A percentile compares a stretch with the other conserved stretches of the same genome.
These are phyloP conservation scores for Remersonia thermophila DNA, from an alignment of 2,329 filamentous ascomycete genomes.

Conservation along the genomic window DNA sequence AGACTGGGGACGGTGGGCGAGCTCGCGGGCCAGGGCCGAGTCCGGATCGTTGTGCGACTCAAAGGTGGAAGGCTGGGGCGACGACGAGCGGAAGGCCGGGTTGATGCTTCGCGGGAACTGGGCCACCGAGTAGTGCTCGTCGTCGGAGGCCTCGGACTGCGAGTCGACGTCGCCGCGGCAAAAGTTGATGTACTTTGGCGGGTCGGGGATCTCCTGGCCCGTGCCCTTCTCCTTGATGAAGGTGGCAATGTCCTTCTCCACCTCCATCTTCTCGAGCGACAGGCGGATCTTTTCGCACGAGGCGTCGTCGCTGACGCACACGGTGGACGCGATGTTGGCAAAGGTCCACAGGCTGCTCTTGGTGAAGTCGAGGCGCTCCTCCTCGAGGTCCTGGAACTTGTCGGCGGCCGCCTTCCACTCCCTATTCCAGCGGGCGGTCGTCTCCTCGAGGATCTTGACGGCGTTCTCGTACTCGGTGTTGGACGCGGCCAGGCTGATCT, in stretches of 20 bases:
- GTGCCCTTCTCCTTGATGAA: conserved; percentile 89
- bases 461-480: conserved; percentile 90
- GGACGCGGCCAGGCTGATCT: conserved; percentile 82
- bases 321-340: conserved; percentile 91
- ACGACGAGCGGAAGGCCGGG: conserved; percentile 88
- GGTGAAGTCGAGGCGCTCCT: conserved; percentile 90
- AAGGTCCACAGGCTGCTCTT: conserved; percentile 98
- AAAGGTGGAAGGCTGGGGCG: conserved; percentile 84
- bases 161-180: conserved; percentile 80
- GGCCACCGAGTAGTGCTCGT: conserved; percentile 84
- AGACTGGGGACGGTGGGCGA: conserved; percentile 50
- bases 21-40: conserved; percentile 55
- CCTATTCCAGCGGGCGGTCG: conserved; percentile 88
- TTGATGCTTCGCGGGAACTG: conserved; percentile 95
- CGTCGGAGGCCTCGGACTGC: conserved; percentile 71
- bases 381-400: conserved; percentile 98
- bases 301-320: conserved; percentile 93
- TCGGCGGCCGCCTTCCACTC: conserved; percentile 98
- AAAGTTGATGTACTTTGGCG: conserved; percentile 98
- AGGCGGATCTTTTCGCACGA: conserved; percentile 94
- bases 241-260: conserved; percentile 79
- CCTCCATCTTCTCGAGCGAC: conserved; percentile 88
- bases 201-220: conserved; percentile 92
- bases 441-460: conserved; percentile 88
- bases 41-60: conserved; percentile 86